Conservation (phyloP, 106 monocot genomes). For the Amphibolis antarctica region DNA sequence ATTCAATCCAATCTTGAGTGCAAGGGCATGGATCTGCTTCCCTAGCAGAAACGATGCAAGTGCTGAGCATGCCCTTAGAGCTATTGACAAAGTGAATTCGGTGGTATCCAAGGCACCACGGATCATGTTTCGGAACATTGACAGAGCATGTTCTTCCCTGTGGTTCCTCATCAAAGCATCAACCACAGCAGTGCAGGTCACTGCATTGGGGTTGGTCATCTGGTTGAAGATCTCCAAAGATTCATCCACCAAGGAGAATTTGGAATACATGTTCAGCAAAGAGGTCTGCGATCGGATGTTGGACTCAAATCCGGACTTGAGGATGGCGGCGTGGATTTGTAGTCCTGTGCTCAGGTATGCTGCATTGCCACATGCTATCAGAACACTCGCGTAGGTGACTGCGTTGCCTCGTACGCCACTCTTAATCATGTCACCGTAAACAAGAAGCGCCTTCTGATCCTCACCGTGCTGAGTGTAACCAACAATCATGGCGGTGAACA, state of each 20-base stretch:
- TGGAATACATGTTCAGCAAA: constrained; percentile 60
- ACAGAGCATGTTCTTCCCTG: constrained; percentile 42
- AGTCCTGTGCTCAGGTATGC: constrained; percentile 21
- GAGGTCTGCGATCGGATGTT: constrained; percentile 36
- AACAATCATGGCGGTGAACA: constrained; percentile 45
- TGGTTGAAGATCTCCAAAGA: constrained; percentile 36
- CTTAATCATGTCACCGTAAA: constrained; percentile 29
- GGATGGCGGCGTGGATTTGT: constrained; percentile 34
- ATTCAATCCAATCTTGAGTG: constrained; percentile 35
- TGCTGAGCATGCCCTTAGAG: constrained; percentile 35
- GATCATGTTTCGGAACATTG: constrained; percentile 31
- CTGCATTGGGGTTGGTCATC: constrained; percentile 35
- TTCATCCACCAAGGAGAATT: constrained; percentile 38
- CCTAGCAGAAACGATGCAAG: constrained; percentile 35
- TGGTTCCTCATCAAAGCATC: constrained; percentile 22
- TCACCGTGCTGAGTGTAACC: constrained; percentile 49
- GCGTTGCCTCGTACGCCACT: constrained; percentile 32
- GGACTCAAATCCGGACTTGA: constrained; percentile 25
- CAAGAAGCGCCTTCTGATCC: constrained; percentile 22
- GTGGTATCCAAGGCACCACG: constrained; percentile 14
- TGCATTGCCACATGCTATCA: constrained; percentile 46
- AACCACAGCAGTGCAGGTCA: constrained; percentile 47
- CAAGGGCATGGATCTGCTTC: constrained; percentile 31
- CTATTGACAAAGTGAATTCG: constrained; percentile 48
- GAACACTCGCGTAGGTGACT: constrained; percentile 58